Base-by-base conservation (phyloP, 805 yeast species). In the Lipomyces kockii region DNA sequence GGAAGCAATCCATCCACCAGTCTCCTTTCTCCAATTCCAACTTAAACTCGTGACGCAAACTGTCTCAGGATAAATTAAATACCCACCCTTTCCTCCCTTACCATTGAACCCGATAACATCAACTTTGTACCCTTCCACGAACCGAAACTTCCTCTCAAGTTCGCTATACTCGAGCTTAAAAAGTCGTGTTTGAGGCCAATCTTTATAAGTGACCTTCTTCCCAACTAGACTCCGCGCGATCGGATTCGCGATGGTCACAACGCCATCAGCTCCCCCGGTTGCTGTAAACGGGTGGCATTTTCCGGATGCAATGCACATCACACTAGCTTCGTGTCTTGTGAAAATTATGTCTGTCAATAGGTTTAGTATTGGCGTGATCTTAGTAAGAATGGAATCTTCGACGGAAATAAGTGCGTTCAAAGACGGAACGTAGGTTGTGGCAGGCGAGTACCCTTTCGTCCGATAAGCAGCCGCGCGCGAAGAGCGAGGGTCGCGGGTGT, bases 261-360 rank as follows among this genome's bases (percentile, higher is more conserved):
- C n/a, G 37, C 73, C 73, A 58, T 71, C 73, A 32, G 69, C 59
- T 2, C 64, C 62, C 29, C 67, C 73, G 12, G 65, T 22, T 4
- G 70, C 60, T 12, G 60, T 52, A 55, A 71, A 64, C 32, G 73
- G 68, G 43, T 71, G 73, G 58, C 63, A 55, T 5, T 46, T 46
- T 7, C 63, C 39, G 22, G 73, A 39, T 9, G 67, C 66, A n/a
- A 70, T 39, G 34, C 66, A 35, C 25, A 59, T 62, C 32, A 71
- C 62, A 62, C 67, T 60, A 9, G 62, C 68, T n/a, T 20, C 51
- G 37, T 52, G 68, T n/a, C 27, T 56, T 20, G 63, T 54, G 35
- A 60, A 22, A 9, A 35, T 53, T 2, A 51, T 22, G 32, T 43
- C 46, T 35, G 56, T 25, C n/a, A 32, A 9, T 20, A 58, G 6